These are phyloP conservation scores for Takashimella tepidaria DNA, from an alignment of 1,284 basidiomycete genomes.

Conservation along the genomic window DNA sequence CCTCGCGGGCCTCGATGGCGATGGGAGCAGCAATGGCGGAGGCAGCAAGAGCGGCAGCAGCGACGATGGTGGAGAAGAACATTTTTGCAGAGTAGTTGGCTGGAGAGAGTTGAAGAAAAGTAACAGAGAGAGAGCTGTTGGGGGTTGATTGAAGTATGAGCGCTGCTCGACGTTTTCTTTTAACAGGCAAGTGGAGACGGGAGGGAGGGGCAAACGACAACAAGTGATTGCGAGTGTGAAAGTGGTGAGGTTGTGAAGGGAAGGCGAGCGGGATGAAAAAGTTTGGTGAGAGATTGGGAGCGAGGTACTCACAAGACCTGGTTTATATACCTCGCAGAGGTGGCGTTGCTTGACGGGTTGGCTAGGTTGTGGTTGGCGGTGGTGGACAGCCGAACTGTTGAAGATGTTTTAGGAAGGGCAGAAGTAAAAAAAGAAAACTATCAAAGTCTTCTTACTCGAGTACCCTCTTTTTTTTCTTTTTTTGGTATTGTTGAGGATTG, in stretches of 20 bases:
- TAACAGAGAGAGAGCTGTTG: conserved; percentile 9
- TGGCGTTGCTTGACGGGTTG: not conserved
- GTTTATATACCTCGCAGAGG: not conserved
- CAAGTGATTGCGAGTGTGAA: not conserved
- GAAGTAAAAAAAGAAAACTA: not conserved
- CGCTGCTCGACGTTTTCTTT: not conserved
- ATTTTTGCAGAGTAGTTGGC: conserved; percentile 23
- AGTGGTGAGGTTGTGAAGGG: not conserved
- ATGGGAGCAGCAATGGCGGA: conserved; percentile 52
- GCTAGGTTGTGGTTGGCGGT: not conserved
- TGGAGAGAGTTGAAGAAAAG: conserved; percentile 8
- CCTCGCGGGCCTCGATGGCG: conserved; percentile 51
- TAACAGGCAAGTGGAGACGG: not conserved
- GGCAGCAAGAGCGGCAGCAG: conserved; percentile 54
- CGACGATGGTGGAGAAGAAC: conserved; percentile 47
- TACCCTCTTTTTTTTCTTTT: not conserved
- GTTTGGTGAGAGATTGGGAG: not conserved
- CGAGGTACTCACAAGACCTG: not conserved
- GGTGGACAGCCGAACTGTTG: no score
- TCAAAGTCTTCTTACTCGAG: not conserved
- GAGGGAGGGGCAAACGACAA: not conserved
- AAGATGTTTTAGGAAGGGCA: not conserved
- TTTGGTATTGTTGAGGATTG: not conserved
- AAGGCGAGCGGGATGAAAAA: no score
- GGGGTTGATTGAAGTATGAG: conserved; percentile 1